phyloP scores from a whole-genome alignment of 1,139 yeast species.

The Sugiyamaella xylanicola region DNA sequence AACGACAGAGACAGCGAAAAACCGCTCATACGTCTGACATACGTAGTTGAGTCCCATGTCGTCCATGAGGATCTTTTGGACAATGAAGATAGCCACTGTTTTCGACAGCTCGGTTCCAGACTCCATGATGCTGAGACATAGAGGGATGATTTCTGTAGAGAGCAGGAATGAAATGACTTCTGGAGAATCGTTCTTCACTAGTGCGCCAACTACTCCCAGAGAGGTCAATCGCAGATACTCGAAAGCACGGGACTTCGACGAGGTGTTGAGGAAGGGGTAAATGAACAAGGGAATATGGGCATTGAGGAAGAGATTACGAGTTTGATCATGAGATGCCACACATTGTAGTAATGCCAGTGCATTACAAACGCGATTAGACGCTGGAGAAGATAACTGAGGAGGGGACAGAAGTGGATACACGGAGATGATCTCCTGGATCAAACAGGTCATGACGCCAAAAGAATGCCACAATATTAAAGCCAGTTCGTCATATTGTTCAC shows the following conservation, averaged over 20 bases:
- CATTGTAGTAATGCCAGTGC: constrained; percentile 94
- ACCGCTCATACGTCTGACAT: constrained; percentile 93
- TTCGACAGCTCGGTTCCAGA: constrained; percentile 90
- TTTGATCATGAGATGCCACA: constrained; percentile 92
- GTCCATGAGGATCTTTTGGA: constrained; percentile 88
- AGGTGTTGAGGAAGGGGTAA: constrained; percentile 91
- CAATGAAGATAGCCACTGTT: constrained; percentile 93
- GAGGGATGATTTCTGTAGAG: constrained; percentile 92
- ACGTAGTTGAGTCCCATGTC: constrained; percentile 89
- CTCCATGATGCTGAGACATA: constrained; percentile 93
- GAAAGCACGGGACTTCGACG: constrained; percentile 87
- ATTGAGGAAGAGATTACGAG: constrained; percentile 77
- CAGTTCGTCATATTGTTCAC: constrained; percentile 92
- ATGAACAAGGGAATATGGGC: constrained; percentile 92
- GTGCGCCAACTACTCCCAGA: constrained; percentile 94
- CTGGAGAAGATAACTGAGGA: constrained; percentile 78
- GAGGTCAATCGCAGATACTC: constrained; percentile 91
- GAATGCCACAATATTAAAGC: constrained; percentile 95
- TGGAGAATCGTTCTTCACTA: constrained; percentile 93
- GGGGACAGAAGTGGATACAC: constrained; percentile 91
- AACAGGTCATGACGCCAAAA: constrained; percentile 92
- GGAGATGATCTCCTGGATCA: constrained; percentile 83
- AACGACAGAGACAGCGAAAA: constrained; percentile 90
- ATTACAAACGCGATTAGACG: constrained; percentile 93
- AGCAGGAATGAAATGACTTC: constrained; percentile 89